Evolutionary conservation across 2,329 filamentous ascomycete species (phyloP).

Genomic region (Beauveria rudraprayagi): DNA sequence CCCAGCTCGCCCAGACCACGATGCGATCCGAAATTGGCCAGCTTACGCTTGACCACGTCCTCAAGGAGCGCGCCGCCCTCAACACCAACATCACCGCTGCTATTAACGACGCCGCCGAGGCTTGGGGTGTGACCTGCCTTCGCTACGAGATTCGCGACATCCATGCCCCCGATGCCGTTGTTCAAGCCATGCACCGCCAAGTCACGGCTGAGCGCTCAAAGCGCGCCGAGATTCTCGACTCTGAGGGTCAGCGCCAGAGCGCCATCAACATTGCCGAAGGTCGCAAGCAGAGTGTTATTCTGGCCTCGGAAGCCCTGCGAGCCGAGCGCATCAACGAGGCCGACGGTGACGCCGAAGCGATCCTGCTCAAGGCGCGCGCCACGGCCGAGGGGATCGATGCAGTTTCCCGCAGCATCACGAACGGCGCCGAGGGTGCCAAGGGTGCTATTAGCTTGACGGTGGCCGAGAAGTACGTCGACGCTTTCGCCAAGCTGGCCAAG

Average conservation of each 20-base stretch:
- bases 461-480: constrained; percentile 96
- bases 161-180: constrained; percentile 86
- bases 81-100: constrained; percentile 98
- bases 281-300: constrained; percentile 91
- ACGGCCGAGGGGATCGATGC: constrained; percentile 84
- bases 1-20: constrained; percentile 93
- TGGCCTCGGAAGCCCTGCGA: constrained; percentile 85
- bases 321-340: constrained; percentile 92
- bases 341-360: constrained; percentile 88
- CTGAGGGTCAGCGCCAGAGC: constrained; percentile 90
- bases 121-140: constrained; percentile 93
- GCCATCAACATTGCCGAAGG: constrained; percentile 99
- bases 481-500: constrained; percentile 85
- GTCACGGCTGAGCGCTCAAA: constrained; percentile 96
- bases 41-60: constrained; percentile 88
- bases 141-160: constrained; percentile 98
- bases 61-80: constrained; percentile 91
- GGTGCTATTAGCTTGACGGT: constrained; percentile 79
- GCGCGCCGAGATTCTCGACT: constrained; percentile 94
- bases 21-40: constrained; percentile 99
- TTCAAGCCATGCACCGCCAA: constrained; percentile 96
- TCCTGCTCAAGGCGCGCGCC: constrained; percentile 73
- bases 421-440: constrained; percentile 68
- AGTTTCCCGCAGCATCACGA: constrained; percentile 66
- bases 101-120: constrained; percentile 95